Evolutionary conservation across 495 filamentous ascomycete genomes (phyloP), one percentile per base, ranked within the genome.

Genomic region (Talaromyces borbonicus): DNA sequence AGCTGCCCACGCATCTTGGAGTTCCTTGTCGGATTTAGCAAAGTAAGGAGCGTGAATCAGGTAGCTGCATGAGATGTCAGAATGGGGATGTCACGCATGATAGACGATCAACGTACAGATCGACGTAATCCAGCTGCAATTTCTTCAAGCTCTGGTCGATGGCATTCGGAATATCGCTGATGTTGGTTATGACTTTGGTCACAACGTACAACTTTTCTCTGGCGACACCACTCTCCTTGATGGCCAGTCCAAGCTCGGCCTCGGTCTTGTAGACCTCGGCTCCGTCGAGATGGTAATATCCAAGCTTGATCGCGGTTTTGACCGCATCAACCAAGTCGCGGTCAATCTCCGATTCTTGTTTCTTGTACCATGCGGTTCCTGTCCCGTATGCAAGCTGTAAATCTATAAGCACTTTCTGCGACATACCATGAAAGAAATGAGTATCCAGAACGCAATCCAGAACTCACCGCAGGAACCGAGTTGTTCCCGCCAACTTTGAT

Each of bases 1-100:
- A 25, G 78, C 79, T 36, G 74, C 73, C 89, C 89, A 94, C 31
- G 80, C 75, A 19, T 61, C 49, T 58, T 87, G 84, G 16, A 88
- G 73, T 1, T 83, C 75, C 18, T 64, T 65, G 8, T 82, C 75
- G 35, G 33, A 29, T 1, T 74, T 64, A 23, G 80, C 79, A 50
- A 73, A 83, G 65, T 80, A 90, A 5, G 88, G 89, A 18, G 66
- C 54, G 60, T 93, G 87, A 52, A 94, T 85, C 4, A 94, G 66
- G 57, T 90, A 94, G 22, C 77, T 80, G 16, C 27, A 24, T 12
- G n/a, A n/a, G 11, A 8, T 16, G 12, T 46, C 30, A 46, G 30
- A 2, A 5, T 31, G 12, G n/a, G 11, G 23, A 23, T 7, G 20
- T 35, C 20, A 78, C 0, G 75, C 67, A 65, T 2, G 73, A 77